Base-by-base conservation (phyloP, 768 basidiomycete species). In the Dacryopinax primogenitus region DNA sequence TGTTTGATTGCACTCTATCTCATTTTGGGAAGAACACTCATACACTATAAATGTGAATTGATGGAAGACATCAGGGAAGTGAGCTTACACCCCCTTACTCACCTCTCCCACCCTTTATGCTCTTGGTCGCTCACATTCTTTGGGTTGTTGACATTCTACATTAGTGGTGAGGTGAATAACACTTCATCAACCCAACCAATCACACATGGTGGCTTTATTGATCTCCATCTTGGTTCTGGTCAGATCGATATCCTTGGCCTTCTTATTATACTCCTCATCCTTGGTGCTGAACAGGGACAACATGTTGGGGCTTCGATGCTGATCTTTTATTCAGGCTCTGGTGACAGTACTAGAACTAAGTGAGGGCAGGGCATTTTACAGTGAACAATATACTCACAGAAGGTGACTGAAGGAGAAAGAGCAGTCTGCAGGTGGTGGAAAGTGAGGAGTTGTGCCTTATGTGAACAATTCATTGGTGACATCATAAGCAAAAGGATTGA, bases 261-360 rank as follows among this genome's bases (percentile, higher is more conserved):
- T 58, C 51, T 58, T 58, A n/a, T n/a, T n/a, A 18, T 28, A 58
- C 51, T 58, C 51, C 13, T 58, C 51, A 30, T 32, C 51, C 30
- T 58, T 58, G 41, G 18, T 44, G 51, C 51, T 30, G 30, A 58
- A 58, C 11, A 58, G 51, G 21, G 51, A 58, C 4, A 30, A 58
- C 51, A 58, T 58, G 51, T 58, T 58, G 51, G n/a, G n/a, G n/a
- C n/a, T n/a, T 26, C 23, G 51, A 58, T 58, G 51, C n/a, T n/a
- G n/a, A n/a, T n/a, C n/a, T n/a, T n/a, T n/a, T n/a, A 58, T 58
- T 6, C 26, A 30, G 26, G 51, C 51, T 58, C 32, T 58, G 51
- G 51, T 58, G 11, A 58, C 32, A 58, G n/a, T n/a, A n/a, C n/a
- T n/a, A n/a, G n/a, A n/a, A n/a, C n/a, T n/a, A n/a, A n/a, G n/a